phyloP scores from a whole-genome alignment of 108 stramenopile species.

The Skeletonema marinoi region DNA sequence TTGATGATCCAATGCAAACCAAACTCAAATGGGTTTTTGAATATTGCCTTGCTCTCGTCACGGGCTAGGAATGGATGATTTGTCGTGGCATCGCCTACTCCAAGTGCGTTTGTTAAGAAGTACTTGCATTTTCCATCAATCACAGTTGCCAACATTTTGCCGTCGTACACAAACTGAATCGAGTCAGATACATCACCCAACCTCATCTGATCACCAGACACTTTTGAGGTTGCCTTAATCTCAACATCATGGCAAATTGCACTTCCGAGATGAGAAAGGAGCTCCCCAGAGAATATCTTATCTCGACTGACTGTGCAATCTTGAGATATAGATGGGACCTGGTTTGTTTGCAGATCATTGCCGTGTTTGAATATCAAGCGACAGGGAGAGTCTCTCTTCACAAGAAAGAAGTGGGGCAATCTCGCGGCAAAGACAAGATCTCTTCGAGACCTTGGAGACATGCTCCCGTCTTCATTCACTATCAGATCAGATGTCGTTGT shows the following conservation, averaged over 20 bases:
- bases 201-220: not conserved
- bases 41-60: not conserved
- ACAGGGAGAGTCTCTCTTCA: not conserved
- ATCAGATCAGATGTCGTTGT: not conserved
- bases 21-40: not conserved
- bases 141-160: not conserved
- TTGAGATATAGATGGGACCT: not conserved
- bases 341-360: not conserved
- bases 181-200: not conserved
- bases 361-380: not conserved
- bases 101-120: not conserved
- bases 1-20: not conserved
- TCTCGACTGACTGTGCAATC: not conserved
- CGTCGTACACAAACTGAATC: not conserved
- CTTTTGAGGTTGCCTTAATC: not conserved
- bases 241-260: not conserved
- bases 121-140: not conserved
- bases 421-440: not conserved
- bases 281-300: not conserved
- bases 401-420: not conserved
- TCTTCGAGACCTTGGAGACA: not conserved
- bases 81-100: not conserved
- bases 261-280: not conserved
- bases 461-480: not conserved
- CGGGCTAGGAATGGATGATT: not conserved